Evolutionary conservation across 2,329 filamentous ascomycete species (phyloP), one percentile per base, ranked within the genome.

Genomic region (Fusarium sp.): DNA sequence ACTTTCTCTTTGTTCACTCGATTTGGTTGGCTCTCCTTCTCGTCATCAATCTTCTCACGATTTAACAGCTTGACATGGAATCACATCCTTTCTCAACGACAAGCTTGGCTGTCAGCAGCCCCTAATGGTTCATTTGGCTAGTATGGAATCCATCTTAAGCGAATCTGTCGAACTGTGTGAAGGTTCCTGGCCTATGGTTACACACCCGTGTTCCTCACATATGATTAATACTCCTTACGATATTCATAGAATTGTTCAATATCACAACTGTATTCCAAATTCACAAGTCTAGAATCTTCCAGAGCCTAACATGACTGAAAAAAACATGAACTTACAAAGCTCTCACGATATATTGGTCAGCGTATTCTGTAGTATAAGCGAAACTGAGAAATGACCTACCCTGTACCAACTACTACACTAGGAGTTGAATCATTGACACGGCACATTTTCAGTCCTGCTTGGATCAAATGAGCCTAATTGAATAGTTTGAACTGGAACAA

Each of bases 31-130:
- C 23, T 42, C 17, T 9, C 32, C 18, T 27, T 33, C 30, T 26
- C 40, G 11, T 20, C 45, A 42, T 18, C 37, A 7, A 38, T 41
- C 37, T 17, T 37, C 23, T 27, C 23, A 27, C 23, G 23, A 27
- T 20, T 46, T 18, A 32, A 50, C 41, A 37, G 33, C 32, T 46
- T n/a, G 33, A 46, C 58, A 40, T 57, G 58, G 41, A n/a, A 46
- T 57, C 32, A 23, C 37, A 20, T 62, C 53, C 44, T 59, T 57
- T 42, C 35, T 30, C 20, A 8, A 26, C 13, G 37, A 49, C 9
- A 49, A 58, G 59, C 42, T 49, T 49, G 37, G 59, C 52, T 42
- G 52, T 42, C 44, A 48, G 52, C 59, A 58, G 30, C n/a, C 17
- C 20, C 20, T 26, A 12, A 5, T 14, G 20, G 6, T 10, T 41